Percentiles rank a stretch among this genome's conserved stretches.
phyloP scores from a whole-genome alignment of 1,139 yeast species.

The Candida tunisiensis region DNA sequence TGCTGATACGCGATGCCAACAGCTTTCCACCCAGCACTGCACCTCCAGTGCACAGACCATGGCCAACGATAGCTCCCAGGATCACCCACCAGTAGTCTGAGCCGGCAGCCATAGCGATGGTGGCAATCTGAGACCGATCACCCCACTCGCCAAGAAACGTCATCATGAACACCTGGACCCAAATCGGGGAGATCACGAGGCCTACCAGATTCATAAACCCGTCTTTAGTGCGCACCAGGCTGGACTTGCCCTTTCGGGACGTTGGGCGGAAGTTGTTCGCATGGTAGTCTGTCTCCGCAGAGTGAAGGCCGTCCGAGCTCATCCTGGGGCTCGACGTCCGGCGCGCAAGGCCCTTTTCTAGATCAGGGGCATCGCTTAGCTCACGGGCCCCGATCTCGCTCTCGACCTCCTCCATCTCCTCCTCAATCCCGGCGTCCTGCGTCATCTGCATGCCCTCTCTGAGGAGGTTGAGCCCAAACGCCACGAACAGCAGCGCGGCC shows the following conservation, averaged over 20 bases:
- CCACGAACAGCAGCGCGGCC: conserved; percentile 66
- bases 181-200: conserved; percentile 64
- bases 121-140: conserved; percentile 94
- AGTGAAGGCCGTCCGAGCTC: conserved; percentile 15
- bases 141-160: conserved; percentile 99
- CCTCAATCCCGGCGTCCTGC: conserved; percentile 72
- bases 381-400: conserved; percentile 67
- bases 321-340: conserved; percentile 13
- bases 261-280: conserved; percentile 3
- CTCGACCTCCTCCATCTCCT: conserved; percentile 92
- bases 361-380: conserved; percentile 4
- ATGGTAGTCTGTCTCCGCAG: conserved; percentile 10
- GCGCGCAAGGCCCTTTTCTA: conserved; percentile 4
- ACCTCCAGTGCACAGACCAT: conserved; percentile 71
- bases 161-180: conserved; percentile 94
- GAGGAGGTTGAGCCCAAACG: conserved; percentile 66
- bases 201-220: conserved; percentile 36
- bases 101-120: conserved; percentile 98
- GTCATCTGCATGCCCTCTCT: conserved; percentile 76
- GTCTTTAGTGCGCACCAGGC: no score
- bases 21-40: conserved; percentile 94
- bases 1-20: conserved; percentile 73
- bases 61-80: conserved; percentile 81
- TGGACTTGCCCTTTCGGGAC: conserved; percentile 1
- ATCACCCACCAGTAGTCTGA: conserved; percentile 84